A percentile compares a stretch with the other conserved stretches of the same genome.
Conservation (phyloP, 2,329 filamentous ascomycete species). For the Sporothrix pseudoabietina region DNA sequence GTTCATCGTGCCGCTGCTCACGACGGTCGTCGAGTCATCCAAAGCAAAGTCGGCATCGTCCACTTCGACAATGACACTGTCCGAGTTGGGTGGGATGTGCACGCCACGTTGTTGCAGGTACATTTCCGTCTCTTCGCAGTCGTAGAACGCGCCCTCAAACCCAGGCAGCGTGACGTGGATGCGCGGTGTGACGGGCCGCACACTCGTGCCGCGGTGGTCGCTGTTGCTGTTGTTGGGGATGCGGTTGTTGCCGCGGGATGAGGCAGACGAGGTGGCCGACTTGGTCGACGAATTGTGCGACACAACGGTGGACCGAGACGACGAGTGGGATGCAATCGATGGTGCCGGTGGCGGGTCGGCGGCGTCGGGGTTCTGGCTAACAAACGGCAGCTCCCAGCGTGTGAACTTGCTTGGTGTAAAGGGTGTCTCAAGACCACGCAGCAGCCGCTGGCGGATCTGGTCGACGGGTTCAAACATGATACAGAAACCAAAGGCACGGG, state of each 20-base stretch:
- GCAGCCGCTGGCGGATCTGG: constrained; percentile 49
- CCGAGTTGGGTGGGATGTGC: constrained; percentile 60
- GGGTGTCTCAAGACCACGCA: constrained; percentile 51
- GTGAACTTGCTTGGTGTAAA: constrained; percentile 46
- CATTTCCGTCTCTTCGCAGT: constrained; percentile 73
- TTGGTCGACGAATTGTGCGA: background rate
- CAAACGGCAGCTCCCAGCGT: constrained; percentile 51
- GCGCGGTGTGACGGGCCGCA: constrained; percentile 46
- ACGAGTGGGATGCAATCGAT: background rate
- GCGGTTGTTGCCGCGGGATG: background rate
- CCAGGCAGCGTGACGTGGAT: constrained; percentile 60
- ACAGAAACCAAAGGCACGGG: constrained; percentile 70
- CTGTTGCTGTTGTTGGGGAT: constrained; percentile 35
- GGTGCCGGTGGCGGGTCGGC: background rate
- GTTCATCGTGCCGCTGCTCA: background rate
- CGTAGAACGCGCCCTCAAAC: constrained; percentile 75
- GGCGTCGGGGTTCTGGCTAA: constrained; percentile 40
- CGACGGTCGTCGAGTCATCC: constrained; percentile 27
- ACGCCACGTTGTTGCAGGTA: constrained; percentile 69
- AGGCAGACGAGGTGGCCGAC: background rate
- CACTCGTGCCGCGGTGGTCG: constrained; percentile 44
- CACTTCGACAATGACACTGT: constrained; percentile 63
- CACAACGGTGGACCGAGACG: background rate
- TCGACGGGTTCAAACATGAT: constrained; percentile 60
- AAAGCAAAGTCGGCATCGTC: constrained; percentile 47